Evolutionary conservation across 257 asterid genomes (phyloP).

Genomic region (Eustoma russellianum): DNA sequence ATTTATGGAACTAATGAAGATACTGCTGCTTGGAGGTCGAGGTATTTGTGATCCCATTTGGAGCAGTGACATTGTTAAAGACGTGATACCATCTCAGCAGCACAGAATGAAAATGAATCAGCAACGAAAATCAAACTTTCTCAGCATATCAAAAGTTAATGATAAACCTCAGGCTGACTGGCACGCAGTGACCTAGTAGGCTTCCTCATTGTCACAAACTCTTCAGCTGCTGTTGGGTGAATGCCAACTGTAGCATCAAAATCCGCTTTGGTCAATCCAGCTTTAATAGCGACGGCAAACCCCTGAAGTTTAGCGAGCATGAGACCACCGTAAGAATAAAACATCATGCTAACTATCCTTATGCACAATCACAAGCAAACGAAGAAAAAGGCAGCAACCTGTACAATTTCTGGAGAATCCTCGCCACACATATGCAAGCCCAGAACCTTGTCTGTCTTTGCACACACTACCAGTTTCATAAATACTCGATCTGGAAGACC

Average conservation of each 20-base stretch:
- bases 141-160: neutral
- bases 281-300: conserved; percentile 88
- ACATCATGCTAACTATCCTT: neutral
- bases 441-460: conserved; percentile 73
- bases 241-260: conserved; percentile 87
- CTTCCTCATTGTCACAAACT: conserved; percentile 91
- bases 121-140: no score
- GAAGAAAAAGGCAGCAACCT: conserved; percentile 33
- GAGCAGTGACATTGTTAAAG: no score
- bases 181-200: conserved; percentile 74
- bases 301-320: conserved; percentile 45
- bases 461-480: conserved; percentile 82
- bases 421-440: conserved; percentile 97
- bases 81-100: no score
- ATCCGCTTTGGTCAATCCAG: conserved; percentile 87
- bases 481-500: conserved; percentile 89
- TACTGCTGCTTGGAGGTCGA: no score
- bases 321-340: neutral
- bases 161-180: conserved; percentile 52
- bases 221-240: conserved; percentile 98
- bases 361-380: no score
- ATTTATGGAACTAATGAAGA: no score
- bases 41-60: no score
- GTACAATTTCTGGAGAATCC: conserved; percentile 83
- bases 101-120: no score